These are phyloP conservation scores for Candida broadrunensis DNA, from an alignment of 805 yeast species.

Conservation along the genomic window DNA sequence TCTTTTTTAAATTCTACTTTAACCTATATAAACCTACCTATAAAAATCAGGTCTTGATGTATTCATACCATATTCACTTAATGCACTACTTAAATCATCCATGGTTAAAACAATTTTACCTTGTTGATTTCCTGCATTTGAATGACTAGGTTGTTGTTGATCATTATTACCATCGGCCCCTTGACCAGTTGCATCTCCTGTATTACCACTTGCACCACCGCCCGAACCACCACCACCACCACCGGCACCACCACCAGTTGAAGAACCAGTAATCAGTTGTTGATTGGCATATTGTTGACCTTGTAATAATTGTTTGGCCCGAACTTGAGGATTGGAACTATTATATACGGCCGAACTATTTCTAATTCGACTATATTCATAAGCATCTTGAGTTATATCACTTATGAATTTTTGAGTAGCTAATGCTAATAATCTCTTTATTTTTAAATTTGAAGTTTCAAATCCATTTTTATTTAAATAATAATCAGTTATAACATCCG, in stretches of 20 bases:
- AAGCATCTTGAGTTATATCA: constrained; percentile 95
- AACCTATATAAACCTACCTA: constrained; percentile 51
- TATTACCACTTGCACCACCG: constrained; percentile 23
- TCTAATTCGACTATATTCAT: constrained; percentile 89
- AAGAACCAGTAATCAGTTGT: constrained; percentile 26
- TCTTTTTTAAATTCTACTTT: no score
- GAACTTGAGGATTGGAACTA: constrained; percentile 78
- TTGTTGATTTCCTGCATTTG: constrained; percentile 51
- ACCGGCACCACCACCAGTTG: constrained; percentile 19
- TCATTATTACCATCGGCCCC: constrained; percentile 38
- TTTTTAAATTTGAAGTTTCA: constrained; percentile 68
- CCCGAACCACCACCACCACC: constrained; percentile 23
- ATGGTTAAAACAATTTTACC: constrained; percentile 86
- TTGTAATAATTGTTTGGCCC: constrained; percentile 74
- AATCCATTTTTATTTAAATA: constrained; percentile 85
- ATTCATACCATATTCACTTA: constrained; percentile 89
- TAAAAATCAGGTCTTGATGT: constrained; percentile 92
- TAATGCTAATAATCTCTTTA: constrained; percentile 78
- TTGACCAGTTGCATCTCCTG: constrained; percentile 11
- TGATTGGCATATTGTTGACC: constrained; percentile 55
- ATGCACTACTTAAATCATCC: constrained; percentile 89
- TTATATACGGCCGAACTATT: constrained; percentile 85
- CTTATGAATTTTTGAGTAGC: constrained; percentile 95
- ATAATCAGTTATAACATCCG: constrained; percentile 94
- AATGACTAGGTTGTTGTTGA: constrained; percentile 28